Conservation (phyloP, 1,284 basidiomycete genomes). For the Naganishia albida region DNA sequence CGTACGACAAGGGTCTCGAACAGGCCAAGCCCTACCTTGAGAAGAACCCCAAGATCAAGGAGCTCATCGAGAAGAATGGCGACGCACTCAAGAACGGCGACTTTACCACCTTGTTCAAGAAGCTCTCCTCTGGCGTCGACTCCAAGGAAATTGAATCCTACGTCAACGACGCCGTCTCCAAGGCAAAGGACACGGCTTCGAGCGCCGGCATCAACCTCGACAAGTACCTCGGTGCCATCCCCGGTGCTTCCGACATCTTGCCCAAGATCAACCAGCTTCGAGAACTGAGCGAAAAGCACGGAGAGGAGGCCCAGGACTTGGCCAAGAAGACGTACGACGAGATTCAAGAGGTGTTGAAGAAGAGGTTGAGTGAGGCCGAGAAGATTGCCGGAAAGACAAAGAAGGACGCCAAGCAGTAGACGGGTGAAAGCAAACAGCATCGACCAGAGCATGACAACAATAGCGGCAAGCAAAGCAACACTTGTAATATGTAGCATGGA, state of each 20-base stretch:
- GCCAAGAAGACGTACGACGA: slow-evolving; percentile 32
- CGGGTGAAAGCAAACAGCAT: not conserved
- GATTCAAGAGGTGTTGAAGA: slow-evolving; percentile 31
- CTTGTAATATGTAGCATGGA: slow-evolving; percentile 23
- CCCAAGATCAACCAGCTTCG: slow-evolving; percentile 31
- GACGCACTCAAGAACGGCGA: slow-evolving; percentile 31
- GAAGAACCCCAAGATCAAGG: slow-evolving; percentile 35
- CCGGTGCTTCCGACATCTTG: slow-evolving; percentile 27
- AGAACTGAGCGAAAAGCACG: slow-evolving; percentile 31
- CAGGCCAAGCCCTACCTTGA: slow-evolving; percentile 35
- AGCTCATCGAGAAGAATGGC: slow-evolving; percentile 34
- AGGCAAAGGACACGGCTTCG: slow-evolving; percentile 33
- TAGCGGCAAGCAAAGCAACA: slow-evolving; percentile 17
- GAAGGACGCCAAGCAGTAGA: slow-evolving; percentile 31
- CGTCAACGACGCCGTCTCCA: slow-evolving; percentile 36
- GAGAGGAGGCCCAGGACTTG: slow-evolving; percentile 32
- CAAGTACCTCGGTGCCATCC: slow-evolving; percentile 31
- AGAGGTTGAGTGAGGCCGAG: slow-evolving; percentile 32
- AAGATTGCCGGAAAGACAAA: slow-evolving; percentile 26
- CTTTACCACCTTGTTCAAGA: slow-evolving; percentile 30
- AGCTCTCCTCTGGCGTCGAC: slow-evolving; percentile 27
- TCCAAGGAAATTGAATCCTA: slow-evolving; percentile 54
- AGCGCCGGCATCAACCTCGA: slow-evolving; percentile 33
- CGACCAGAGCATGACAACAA: slow-evolving; percentile 6
- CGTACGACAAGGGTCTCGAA: slow-evolving; percentile 33